Evolutionary conservation across 2,329 filamentous ascomycete genomes (phyloP).

Genomic region (Helotiales sp.): DNA sequence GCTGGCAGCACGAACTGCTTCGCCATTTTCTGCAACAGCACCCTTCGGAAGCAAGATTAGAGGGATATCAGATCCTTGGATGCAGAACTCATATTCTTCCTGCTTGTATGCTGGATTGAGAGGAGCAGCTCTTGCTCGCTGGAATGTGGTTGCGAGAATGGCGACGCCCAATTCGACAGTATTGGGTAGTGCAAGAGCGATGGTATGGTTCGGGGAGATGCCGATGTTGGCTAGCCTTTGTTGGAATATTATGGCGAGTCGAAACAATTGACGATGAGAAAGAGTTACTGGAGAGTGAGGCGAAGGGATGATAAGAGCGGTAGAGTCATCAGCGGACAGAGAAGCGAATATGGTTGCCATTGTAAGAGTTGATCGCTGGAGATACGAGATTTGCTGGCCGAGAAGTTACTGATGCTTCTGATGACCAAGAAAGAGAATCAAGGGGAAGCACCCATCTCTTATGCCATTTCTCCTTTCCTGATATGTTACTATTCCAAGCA

Average conservation of each 20-base stretch:
- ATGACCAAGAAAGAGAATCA: background rate
- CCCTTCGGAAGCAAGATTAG: constrained; percentile 74
- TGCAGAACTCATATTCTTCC: constrained; percentile 87
- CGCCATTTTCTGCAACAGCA: constrained; percentile 62
- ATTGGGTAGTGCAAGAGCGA: constrained; percentile 81
- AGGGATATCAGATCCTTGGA: constrained; percentile 78
- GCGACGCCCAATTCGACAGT: constrained; percentile 85
- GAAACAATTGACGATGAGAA: background rate
- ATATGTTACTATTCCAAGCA: background rate
- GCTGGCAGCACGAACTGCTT: constrained; percentile 73
- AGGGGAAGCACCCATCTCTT: background rate
- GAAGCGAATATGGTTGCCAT: constrained; percentile 4
- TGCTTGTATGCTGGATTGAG: constrained; percentile 86
- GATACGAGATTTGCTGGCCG: background rate
- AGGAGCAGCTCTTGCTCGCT: constrained; percentile 78
- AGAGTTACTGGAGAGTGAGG: background rate
- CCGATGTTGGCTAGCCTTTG: constrained; percentile 73
- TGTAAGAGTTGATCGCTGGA: background rate
- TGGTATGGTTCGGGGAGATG: constrained; percentile 65
- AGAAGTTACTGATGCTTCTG: background rate
- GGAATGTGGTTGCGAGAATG: constrained; percentile 78
- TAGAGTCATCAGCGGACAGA: background rate
- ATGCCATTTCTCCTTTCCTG: background rate
- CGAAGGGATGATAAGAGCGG: constrained; percentile 5
- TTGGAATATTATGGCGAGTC: constrained; percentile 55